Base-by-base conservation (phyloP, 768 basidiomycete species). In the Udeniomyces megalosporus region DNA sequence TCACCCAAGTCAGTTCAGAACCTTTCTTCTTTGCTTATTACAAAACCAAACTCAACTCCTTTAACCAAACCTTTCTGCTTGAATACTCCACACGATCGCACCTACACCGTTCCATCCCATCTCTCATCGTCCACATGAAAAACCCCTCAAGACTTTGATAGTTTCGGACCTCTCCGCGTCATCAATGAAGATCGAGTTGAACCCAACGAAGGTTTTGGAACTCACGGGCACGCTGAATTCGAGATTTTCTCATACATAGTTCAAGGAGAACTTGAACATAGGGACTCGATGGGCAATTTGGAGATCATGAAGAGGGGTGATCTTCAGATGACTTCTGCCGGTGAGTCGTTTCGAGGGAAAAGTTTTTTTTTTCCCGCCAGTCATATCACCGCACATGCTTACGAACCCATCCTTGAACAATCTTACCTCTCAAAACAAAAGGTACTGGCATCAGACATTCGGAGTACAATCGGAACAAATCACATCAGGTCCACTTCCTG, bases 301-400 rank as follows among this genome's bases (percentile, higher is more conserved):
- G 93, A 97, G 72, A 78, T 91, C 62, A 80, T 96, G 70, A 83
- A 83, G 71, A 82, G 89, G 17, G 93, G 93, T 0, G 85, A 89
- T 68, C 68, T 96, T 34, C 92, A 96, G 72, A 81, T 95, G 75
- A 91, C 91, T 2, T 88, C 85, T 1, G 83, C 92, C n/a, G n/a
- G n/a, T n/a, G n/a, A n/a, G n/a, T n/a, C n/a, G n/a, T n/a, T n/a
- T n/a, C n/a, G n/a, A n/a, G n/a, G n/a, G n/a, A n/a, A n/a, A n/a
- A n/a, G n/a, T n/a, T n/a, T n/a, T n/a, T n/a, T n/a, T n/a, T n/a
- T n/a, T n/a, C n/a, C n/a, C n/a, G n/a, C n/a, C n/a, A n/a, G n/a
- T n/a, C n/a, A n/a, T n/a, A n/a, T n/a, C n/a, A n/a, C n/a, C n/a
- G n/a, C n/a, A n/a, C n/a, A n/a, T n/a, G n/a, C n/a, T n/a, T n/a